A percentile compares a stretch with the other conserved stretches of the same genome.
Evolutionary conservation across 1,284 basidiomycete genomes (phyloP).

Genomic region (Melampsora larici-populina): DNA sequence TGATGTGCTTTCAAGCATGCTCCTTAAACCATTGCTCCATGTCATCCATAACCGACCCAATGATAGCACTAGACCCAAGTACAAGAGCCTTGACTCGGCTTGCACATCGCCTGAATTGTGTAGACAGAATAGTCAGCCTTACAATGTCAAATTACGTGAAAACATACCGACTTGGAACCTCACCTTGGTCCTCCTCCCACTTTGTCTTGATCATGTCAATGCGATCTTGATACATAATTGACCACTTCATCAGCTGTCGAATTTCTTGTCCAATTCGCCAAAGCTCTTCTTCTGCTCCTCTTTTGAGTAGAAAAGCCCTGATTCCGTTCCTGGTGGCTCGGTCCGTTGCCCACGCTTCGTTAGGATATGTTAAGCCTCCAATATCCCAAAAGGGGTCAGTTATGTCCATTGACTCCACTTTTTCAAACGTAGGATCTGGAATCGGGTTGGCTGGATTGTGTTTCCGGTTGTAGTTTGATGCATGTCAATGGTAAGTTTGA

Average conservation of each 20-base stretch:
- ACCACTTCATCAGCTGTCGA: conserved; percentile 10
- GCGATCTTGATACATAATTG: background rate
- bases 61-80: too few relatives aligned
- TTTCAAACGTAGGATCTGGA: background rate
- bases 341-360: conserved; percentile 4
- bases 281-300: conserved; percentile 1
- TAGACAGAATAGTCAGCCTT: too few relatives aligned
- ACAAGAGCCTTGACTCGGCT: too few relatives aligned
- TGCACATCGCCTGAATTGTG: too few relatives aligned
- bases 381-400: conserved; percentile 3
- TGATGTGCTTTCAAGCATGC: too few relatives aligned
- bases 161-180: too few relatives aligned
- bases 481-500: background rate
- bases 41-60: too few relatives aligned
- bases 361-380: background rate
- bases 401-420: background rate
- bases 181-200: too few relatives aligned
- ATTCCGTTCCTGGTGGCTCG: background rate
- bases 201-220: too few relatives aligned
- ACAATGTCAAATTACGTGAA: too few relatives aligned
- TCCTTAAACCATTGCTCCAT: too few relatives aligned
- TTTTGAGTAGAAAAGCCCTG: background rate
- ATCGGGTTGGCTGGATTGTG: background rate
- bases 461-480: background rate
- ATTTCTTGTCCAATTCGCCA: background rate